These are phyloP conservation scores for Nicotiana attenuata DNA, from an alignment of 257 asterid genomes.

Conservation along the genomic window DNA sequence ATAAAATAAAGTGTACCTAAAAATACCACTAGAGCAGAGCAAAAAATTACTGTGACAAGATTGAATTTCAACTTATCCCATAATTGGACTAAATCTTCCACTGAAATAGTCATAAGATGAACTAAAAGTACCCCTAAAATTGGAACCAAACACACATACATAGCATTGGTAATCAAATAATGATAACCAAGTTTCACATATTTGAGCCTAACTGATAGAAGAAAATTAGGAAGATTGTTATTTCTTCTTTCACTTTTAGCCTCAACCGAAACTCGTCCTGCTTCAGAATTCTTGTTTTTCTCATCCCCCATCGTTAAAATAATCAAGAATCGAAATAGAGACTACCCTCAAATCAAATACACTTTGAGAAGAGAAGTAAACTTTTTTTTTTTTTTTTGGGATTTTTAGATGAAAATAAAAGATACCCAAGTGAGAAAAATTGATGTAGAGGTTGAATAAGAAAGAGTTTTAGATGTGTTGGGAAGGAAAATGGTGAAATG, in stretches of 20 bases:
- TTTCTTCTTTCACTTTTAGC: not conserved
- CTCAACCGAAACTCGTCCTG: not conserved
- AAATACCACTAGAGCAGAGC: conserved; percentile 16
- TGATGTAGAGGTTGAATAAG: not conserved
- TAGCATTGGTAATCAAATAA: conserved; percentile 22
- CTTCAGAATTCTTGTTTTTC: not conserved
- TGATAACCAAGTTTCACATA: conserved; percentile 42
- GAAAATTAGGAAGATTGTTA: conserved; percentile 28
- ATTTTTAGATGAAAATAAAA: not conserved
- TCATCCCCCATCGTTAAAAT: conserved; percentile 16
- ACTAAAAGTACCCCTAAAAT: conserved; percentile 13
- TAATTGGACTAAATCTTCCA: conserved; percentile 14
- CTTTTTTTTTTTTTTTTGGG: not conserved
- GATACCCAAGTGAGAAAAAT: not conserved
- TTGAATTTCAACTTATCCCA: conserved; percentile 21
- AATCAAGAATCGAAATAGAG: not conserved
- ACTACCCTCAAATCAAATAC: not conserved
- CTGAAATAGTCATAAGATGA: conserved; percentile 18
- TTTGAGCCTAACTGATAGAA: conserved; percentile 34
- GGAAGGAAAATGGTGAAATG: not conserved
- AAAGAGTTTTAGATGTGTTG: not conserved
- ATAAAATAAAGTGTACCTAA: conserved; percentile 16
- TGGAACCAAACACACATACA: conserved; percentile 26
- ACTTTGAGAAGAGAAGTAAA: not conserved
- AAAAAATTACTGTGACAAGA: not conserved